Conservation (phyloP, 73 alveolate species). For the Stentor coeruleus region DNA sequence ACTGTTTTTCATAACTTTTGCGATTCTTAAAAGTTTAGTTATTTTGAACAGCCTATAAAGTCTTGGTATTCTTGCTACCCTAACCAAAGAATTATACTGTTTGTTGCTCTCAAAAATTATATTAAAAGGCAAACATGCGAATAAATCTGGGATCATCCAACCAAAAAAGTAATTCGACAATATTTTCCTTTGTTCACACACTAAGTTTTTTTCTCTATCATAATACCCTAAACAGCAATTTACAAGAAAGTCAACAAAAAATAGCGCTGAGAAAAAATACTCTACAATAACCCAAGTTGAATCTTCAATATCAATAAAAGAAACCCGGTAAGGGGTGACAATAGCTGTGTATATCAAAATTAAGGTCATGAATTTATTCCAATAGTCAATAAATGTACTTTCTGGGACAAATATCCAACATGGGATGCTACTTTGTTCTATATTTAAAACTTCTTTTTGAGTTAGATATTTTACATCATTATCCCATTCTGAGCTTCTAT, state of each 20-base stretch:
- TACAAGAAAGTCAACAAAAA: not conserved
- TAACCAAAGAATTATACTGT: not conserved
- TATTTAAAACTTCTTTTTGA: too few species aligned
- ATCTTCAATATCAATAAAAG: constrained; percentile 33
- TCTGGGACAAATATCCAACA: constrained; percentile 4
- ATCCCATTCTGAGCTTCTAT: too few species aligned
- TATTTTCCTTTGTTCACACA: not conserved
- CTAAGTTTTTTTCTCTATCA: not conserved
- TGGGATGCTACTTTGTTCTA: too few species aligned
- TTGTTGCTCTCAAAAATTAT: not conserved
- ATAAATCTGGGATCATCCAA: not conserved
- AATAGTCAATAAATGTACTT: not conserved
- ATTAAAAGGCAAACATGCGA: not conserved
- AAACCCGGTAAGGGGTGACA: constrained; percentile 39
- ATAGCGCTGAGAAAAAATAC: constrained; percentile 28
- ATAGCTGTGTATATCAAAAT: constrained; percentile 50
- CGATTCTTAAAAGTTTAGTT: constrained; percentile 49
- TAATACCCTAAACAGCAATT: not conserved
- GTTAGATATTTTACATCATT: too few species aligned
- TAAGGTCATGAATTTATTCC: constrained; percentile 44
- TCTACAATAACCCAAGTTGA: constrained; percentile 33
- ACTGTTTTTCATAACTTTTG: constrained; percentile 24
- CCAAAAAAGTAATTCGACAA: not conserved
- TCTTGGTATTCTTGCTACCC: constrained; percentile 13
- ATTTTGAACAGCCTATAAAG: constrained; percentile 60